phyloP scores from a whole-genome alignment of 257 asterid species.

The Paulownia fortunei region DNA sequence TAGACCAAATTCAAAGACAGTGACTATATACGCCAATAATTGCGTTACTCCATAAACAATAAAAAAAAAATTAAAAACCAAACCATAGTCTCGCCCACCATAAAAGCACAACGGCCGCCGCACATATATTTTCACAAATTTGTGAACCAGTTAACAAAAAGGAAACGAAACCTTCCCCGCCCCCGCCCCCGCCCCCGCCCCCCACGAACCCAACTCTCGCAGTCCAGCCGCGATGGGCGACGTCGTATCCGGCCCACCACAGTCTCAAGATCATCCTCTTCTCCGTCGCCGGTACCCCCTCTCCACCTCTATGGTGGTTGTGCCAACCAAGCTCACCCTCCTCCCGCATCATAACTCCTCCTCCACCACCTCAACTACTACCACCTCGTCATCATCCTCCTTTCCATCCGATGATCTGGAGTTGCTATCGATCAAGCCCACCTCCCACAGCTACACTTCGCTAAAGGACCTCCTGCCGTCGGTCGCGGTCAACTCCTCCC shows the following conservation, averaged over 20 bases:
- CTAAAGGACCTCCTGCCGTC: conserved; percentile 69
- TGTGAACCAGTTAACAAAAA: conserved; percentile 19
- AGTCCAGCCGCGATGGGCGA: conserved; percentile 44
- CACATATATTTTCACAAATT: conserved; percentile 12
- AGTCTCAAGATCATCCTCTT: conserved; percentile 36
- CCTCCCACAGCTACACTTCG: conserved; percentile 61
- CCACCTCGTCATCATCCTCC: conserved; percentile 38
- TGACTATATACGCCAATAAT: conserved; percentile 52
- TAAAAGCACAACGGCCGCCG: conserved; percentile 35
- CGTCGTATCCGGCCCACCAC: conserved; percentile 31
- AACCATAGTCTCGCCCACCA: conserved; percentile 7
- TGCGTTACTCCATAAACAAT: conserved; percentile 38
- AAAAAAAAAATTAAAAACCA: neutral
- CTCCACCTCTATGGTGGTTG: conserved; percentile 21
- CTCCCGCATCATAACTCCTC: conserved; percentile 30
- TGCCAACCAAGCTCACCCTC: conserved; percentile 42
- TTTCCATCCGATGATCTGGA: conserved; percentile 47
- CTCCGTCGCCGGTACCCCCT: conserved; percentile 54
- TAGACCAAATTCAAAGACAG: conserved; percentile 38
- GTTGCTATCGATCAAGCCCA: conserved; percentile 49
- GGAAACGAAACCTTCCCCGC: neutral
- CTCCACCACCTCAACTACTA: conserved; percentile 36
- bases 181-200: conserved; percentile 16
- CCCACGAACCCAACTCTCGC: neutral
- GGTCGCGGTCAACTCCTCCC: conserved; percentile 62